Base-by-base conservation (phyloP, 139 green algal genomes). In the Picochlorum costavermella region DNA sequence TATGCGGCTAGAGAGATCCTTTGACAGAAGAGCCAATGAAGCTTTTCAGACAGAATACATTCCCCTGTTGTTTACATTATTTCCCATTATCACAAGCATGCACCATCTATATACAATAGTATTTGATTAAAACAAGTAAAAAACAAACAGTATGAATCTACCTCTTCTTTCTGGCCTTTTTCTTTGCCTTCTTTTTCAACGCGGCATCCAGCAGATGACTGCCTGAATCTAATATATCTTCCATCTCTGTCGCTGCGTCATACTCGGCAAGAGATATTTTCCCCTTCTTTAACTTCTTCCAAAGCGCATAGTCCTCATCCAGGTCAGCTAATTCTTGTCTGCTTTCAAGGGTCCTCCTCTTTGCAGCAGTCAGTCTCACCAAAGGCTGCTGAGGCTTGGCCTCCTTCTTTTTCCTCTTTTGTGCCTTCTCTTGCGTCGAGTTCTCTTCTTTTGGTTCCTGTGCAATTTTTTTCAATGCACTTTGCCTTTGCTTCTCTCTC, bases 401-500 rank as follows among this genome's bases (percentile, higher is more conserved):
- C 81, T 71, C n/a, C 82, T 75, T 56, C 85, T 80, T 78, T 94
- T 92, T 4, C 75, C 72, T 3, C 80, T 81, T 1, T 85, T 74
- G 36, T 90, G 63, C 11, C 71, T 69, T 68, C 6, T 70, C 31
- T 29, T 58, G 36, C 55, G 14, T 13, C 5, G 59, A 49, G 13
- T 49, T 45, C 63, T 73, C 66, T 31, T 23, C n/a, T 11, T 53
- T 14, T 60, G 16, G 13, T 61, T 43, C 31, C 1, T 23, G 56
- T 60, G 29, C 40, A 36, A 23, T 50, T 53, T 69, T 44, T 62
- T 73, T 79, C 20, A 82, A 36, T 26, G 75, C 69, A 55, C 76
- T 68, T 58, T 88, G 81, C n/a, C 87, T 84, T 75, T 92, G 81
- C 79, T 92, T 94, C 65, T 97, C 86, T 5, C 86, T 78, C 8